Evolutionary conservation across 106 monocot species (phyloP).

Genomic region (Acanthochlamys bracteata): DNA sequence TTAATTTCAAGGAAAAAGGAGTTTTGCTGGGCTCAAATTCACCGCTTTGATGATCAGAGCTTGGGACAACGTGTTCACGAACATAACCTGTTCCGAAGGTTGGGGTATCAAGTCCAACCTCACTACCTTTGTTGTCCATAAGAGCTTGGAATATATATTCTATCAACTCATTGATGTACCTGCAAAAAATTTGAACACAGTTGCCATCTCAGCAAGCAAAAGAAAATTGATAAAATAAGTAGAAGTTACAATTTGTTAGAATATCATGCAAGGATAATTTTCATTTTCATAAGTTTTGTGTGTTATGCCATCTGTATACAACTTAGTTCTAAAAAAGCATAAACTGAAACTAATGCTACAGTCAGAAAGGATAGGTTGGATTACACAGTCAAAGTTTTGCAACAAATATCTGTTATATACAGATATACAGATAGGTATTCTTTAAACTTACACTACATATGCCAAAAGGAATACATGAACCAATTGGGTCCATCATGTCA

Average conservation of each 20-base stretch:
- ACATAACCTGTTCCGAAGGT: conserved; percentile 9
- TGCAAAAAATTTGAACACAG: conserved; percentile 18
- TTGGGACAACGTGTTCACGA: conserved; percentile 9
- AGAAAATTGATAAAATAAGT: background rate
- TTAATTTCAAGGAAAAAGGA: conserved; percentile 18
- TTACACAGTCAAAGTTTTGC: too few species aligned
- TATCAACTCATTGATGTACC: conserved; percentile 92
- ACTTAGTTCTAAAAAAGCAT: too few species aligned
- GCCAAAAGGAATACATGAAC: too few species aligned
- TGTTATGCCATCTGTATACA: too few species aligned
- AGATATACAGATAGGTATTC: too few species aligned
- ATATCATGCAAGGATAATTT: too few species aligned
- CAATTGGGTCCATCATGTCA: too few species aligned
- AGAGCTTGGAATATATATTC: conserved; percentile 54
- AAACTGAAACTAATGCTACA: too few species aligned
- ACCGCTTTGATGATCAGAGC: conserved; percentile 1
- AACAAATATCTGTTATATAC: too few species aligned
- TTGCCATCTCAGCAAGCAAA: background rate
- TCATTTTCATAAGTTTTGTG: too few species aligned
- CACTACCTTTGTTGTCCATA: conserved; percentile 24
- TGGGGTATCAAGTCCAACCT: conserved; percentile 6
- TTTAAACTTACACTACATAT: too few species aligned
- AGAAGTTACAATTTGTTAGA: background rate
- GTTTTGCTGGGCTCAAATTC: conserved; percentile 14
- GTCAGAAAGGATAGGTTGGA: too few species aligned